Percentiles rank a stretch among this genome's conserved stretches.
These are phyloP conservation scores for Aegilops tauschii DNA, from an alignment of 176 grass and related monocot genomes.

Conservation along the genomic window DNA sequence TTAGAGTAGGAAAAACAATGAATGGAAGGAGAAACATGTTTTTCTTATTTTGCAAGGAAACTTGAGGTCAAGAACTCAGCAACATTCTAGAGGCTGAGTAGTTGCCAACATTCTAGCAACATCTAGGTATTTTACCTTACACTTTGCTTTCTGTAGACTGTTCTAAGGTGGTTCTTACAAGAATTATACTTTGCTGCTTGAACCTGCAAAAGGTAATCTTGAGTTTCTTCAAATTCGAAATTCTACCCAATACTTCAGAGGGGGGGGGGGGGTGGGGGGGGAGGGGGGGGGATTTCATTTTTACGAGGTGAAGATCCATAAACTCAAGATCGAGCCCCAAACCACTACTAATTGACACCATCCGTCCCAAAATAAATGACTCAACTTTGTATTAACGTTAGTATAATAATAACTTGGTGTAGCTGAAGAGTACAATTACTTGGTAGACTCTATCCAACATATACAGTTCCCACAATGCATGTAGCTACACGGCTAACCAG, in stretches of 20 bases:
- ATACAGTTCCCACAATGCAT: not conserved
- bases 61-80: not conserved
- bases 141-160: constrained; percentile 87
- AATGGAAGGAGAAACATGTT: not conserved
- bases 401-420: no score
- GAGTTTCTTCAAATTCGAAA: not conserved
- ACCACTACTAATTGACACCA: no score
- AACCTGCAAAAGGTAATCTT: constrained; percentile 45
- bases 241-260: not conserved
- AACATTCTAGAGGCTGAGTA: not conserved
- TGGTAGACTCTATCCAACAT: not conserved
- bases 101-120: no score
- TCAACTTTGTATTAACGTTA: no score
- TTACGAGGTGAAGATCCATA: not conserved
- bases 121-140: constrained; percentile 50
- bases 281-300: not conserved
- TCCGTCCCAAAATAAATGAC: no score
- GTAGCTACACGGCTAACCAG: not conserved
- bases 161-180: constrained; percentile 81
- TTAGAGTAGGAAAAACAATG: constrained; percentile 4
- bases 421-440: no score
- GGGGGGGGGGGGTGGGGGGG: not conserved
- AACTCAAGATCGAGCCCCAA: not conserved
- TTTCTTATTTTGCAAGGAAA: not conserved
- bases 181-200: constrained; percentile 71